These are phyloP conservation scores for Digitaria exilis DNA, from an alignment of 202 grass and related monocot genomes.

Conservation along the genomic window DNA sequence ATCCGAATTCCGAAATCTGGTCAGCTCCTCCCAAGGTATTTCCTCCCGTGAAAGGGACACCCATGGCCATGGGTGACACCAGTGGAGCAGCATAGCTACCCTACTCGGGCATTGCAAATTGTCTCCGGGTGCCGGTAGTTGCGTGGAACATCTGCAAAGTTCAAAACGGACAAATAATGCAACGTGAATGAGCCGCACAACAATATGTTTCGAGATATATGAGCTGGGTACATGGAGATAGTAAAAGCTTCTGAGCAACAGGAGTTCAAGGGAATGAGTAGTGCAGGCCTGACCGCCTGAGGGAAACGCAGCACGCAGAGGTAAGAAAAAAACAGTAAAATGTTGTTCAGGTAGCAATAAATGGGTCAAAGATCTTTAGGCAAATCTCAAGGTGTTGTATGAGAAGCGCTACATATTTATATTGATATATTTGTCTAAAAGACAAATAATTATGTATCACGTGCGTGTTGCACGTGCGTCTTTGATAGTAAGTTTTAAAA, in stretches of 20 bases:
- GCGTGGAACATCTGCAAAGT: slow-evolving; percentile 35
- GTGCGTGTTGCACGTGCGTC: no score
- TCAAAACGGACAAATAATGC: not conserved
- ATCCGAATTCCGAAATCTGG: slow-evolving; percentile 34
- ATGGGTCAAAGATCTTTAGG: slow-evolving; percentile 1
- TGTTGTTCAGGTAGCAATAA: not conserved
- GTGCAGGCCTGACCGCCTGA: not conserved
- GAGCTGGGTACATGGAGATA: not conserved
- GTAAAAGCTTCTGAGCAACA: not conserved
- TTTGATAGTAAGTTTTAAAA: no score
- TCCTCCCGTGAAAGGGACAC: slow-evolving; percentile 48
- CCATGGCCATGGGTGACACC: slow-evolving; percentile 22
- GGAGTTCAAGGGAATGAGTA: slow-evolving; percentile 4
- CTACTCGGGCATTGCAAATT: slow-evolving; percentile 36
- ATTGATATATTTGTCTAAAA: no score
- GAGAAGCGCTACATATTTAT: no score
- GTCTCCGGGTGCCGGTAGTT: slow-evolving; percentile 29
- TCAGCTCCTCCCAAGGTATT: slow-evolving; percentile 43
- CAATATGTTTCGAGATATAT: not conserved
- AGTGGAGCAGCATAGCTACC: slow-evolving; percentile 29
- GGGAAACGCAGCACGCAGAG: not conserved
- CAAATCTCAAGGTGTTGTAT: no score
- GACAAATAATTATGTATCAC: no score
- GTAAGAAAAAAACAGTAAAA: not conserved
- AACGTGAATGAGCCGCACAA: not conserved